Evolutionary conservation across 2,329 filamentous ascomycete genomes (phyloP), one percentile per base, ranked within the genome.

Genomic region (Seiridium cupressi): DNA sequence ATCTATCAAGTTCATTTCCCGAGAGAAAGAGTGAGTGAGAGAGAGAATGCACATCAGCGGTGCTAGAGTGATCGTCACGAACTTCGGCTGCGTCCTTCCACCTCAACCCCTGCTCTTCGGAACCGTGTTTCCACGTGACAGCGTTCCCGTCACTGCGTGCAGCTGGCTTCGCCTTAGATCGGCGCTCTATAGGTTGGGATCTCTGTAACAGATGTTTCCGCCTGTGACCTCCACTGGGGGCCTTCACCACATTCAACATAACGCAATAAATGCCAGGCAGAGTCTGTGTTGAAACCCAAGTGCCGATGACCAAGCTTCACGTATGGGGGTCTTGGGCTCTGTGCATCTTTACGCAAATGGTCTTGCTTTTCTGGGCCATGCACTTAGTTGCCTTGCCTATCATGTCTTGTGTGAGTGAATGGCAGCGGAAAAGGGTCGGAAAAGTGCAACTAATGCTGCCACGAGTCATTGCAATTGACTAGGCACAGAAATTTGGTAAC

Each of bases 171-270:
- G 38, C 49, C 35, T 36, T 35, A 53, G 32, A 38, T 53, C 34
- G 34, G 32, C 13, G 31, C 18, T 11, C 10, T 57, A 57, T 57
- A 57, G 54, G 42, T 34, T 13, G 34, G 54, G 11, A 13, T 46
- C 26, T 38, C 44, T 57, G 54, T 57, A 48, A 46, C 54, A 57
- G 34, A 44, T 47, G 44, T 57, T 57, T 57, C 54, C 34, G 44
- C 10, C 26, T 38, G 44, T 47, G 26, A 48, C 54, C 54, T 46
- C 31, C 54, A 35, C 40, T 26, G 44, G 34, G 18, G 49, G 32
- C 31, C 18, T 26, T 26, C 18, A 26, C 18, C 18, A 26, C 18
- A 26, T 26, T 26, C 18, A 26, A 26, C 18, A 26, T 26, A 26
- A 26, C 18, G 18, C 18, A 26, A 26, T 1, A 26, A 26, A 26